phyloP scores from a whole-genome alignment of 805 yeast genomes.

The Debaryomyces castellii region DNA sequence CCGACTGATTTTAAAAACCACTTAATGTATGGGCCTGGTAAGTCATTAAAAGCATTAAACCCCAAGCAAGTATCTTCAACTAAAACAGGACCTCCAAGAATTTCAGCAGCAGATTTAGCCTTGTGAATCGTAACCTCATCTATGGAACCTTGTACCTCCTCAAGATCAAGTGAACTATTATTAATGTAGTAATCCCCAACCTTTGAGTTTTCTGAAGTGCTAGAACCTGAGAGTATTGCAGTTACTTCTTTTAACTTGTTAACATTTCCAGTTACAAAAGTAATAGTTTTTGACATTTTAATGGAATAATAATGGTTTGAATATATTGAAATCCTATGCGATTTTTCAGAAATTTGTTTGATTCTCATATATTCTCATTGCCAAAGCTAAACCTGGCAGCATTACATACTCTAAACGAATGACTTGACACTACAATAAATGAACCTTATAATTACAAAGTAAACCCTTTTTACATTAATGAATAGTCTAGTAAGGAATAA shows the following conservation, averaged over 20 bases:
- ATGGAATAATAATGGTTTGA: background rate
- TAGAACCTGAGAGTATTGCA: slow-evolving; percentile 55
- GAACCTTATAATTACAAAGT: background rate
- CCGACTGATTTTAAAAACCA: slow-evolving; percentile 87
- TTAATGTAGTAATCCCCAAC: slow-evolving; percentile 54
- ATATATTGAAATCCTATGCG: background rate
- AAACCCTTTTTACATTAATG: background rate
- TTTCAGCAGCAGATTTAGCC: slow-evolving; percentile 67
- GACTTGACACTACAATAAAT: background rate
- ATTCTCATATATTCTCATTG: background rate
- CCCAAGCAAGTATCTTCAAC: slow-evolving; percentile 95
- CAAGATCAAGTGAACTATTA: slow-evolving; percentile 74
- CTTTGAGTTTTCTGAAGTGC: slow-evolving; percentile 18
- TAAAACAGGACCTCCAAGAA: slow-evolving; percentile 74
- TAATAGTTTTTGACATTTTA: slow-evolving; percentile 31
- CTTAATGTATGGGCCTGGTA: slow-evolving; percentile 94
- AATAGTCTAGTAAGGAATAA: background rate
- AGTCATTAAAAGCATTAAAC: slow-evolving; percentile 70
- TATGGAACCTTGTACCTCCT: slow-evolving; percentile 87
- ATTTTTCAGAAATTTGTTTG: background rate
- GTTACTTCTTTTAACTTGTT: slow-evolving; percentile 86
- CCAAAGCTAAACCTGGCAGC: too few species aligned
- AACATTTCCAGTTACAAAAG: slow-evolving; percentile 84
- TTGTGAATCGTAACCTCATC: slow-evolving; percentile 80
- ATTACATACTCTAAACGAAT: background rate